phyloP scores from a whole-genome alignment of 2,329 filamentous ascomycete species.

The Thielaviopsis musarum region DNA sequence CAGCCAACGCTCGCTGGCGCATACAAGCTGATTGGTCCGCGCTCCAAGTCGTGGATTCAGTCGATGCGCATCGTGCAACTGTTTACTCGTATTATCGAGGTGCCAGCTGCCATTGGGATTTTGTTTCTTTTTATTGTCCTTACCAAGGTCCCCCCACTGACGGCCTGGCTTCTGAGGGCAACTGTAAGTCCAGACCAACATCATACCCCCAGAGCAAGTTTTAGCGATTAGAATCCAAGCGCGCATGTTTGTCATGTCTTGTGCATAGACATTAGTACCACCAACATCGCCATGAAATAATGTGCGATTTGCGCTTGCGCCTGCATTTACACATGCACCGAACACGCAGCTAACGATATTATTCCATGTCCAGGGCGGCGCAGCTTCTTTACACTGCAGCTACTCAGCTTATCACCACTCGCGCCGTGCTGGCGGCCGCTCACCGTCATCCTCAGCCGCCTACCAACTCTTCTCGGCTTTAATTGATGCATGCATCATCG shows the following conservation, averaged over 20 bases:
- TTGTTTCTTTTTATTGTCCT: constrained; percentile 66
- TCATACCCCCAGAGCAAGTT: neutral
- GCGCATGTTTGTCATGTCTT: neutral
- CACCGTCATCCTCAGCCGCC: constrained; percentile 66
- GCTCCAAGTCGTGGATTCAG: constrained; percentile 55
- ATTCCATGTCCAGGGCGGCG: constrained; percentile 41
- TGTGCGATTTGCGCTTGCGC: neutral
- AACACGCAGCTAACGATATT: neutral
- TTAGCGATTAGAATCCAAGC: neutral
- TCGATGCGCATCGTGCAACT: constrained; percentile 54
- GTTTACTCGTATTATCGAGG: constrained; percentile 44
- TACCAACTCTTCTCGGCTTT: constrained; percentile 75
- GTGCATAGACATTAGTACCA: neutral
- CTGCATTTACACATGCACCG: neutral
- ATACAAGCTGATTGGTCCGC: constrained; percentile 49
- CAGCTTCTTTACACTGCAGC: constrained; percentile 51
- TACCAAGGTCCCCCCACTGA: constrained; percentile 42
- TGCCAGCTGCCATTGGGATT: constrained; percentile 53
- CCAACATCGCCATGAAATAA: neutral
- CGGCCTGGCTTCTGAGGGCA: constrained; percentile 61
- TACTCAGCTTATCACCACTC: constrained; percentile 74
- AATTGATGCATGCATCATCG: constrained; percentile 43
- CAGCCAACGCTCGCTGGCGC: constrained; percentile 39
- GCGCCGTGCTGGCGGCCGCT: constrained; percentile 50
- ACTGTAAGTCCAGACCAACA: constrained; percentile 36